Conservation (phyloP, 1,139 yeast species). For the Zygosaccharomyces sapae region DNA sequence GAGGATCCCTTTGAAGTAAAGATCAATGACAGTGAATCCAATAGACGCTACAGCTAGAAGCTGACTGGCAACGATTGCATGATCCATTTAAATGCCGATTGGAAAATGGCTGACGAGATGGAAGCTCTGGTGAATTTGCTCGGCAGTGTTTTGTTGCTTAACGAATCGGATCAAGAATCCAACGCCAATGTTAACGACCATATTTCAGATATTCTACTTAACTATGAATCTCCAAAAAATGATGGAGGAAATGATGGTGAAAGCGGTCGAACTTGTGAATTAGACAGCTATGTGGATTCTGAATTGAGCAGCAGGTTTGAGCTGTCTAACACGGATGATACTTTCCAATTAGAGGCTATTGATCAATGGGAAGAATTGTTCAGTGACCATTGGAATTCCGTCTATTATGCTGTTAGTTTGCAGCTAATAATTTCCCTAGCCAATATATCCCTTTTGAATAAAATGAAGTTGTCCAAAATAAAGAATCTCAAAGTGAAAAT, state of each 20-base stretch:
- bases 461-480: constrained; percentile 16
- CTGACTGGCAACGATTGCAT: neutral
- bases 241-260: neutral
- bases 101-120: constrained; percentile 12
- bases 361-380: constrained; percentile 14
- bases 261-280: constrained; percentile 8
- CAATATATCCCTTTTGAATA: constrained; percentile 21
- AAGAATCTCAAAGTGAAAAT: constrained; percentile 14
- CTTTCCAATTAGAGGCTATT: constrained; percentile 11
- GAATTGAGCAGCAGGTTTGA: constrained; percentile 17
- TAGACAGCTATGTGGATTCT: constrained; percentile 18
- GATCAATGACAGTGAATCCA: neutral
- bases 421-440: constrained; percentile 22
- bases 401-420: constrained; percentile 15
- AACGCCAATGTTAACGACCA: constrained; percentile 8
- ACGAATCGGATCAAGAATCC: constrained; percentile 7
- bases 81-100: neutral
- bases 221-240: constrained; percentile 5
- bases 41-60: neutral
- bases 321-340: constrained; percentile 17
- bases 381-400: constrained; percentile 8
- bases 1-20: neutral
- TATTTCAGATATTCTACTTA: constrained; percentile 9
- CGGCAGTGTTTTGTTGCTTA: constrained; percentile 7
- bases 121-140: constrained; percentile 9